phyloP scores from a whole-genome alignment of 208 protist genomes.

The Tetramitus jugosus region DNA sequence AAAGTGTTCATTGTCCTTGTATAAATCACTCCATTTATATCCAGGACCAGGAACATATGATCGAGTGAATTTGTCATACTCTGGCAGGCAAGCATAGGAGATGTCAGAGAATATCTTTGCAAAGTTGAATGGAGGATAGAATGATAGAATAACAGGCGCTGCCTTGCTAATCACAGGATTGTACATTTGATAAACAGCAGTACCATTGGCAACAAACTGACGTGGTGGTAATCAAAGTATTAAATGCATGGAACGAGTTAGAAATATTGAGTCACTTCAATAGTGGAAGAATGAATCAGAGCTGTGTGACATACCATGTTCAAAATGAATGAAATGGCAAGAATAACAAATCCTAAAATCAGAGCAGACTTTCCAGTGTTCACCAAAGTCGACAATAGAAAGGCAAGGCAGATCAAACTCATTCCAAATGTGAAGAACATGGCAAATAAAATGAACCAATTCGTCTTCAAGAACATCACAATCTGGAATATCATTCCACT shows the following conservation, averaged over 20 bases:
- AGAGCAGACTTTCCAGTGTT: slow-evolving; percentile 28
- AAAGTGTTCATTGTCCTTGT: neutral
- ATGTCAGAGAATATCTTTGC: slow-evolving; percentile 19
- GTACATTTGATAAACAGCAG: neutral
- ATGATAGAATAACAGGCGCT: neutral
- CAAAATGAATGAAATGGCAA: slow-evolving; percentile 1
- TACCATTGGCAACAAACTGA: neutral
- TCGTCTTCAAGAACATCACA: slow-evolving; percentile 23
- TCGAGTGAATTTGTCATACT: neutral
- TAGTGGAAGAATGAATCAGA: too few species aligned
- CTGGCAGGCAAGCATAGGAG: neutral
- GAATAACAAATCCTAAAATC: slow-evolving; percentile 9
- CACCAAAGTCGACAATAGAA: slow-evolving; percentile 36
- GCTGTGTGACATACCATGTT: neutral
- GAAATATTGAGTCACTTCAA: too few species aligned
- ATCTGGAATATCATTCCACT: slow-evolving; percentile 18
- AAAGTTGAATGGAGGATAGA: slow-evolving; percentile 27
- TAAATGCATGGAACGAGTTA: too few species aligned
- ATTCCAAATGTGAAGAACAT: slow-evolving; percentile 41
- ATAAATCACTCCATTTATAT: too few species aligned
- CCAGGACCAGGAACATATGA: neutral
- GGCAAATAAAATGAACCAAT: slow-evolving; percentile 31
- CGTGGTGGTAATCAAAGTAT: too few species aligned
- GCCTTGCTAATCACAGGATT: neutral
- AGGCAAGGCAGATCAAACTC: slow-evolving; percentile 33